These are phyloP conservation scores for Tremellales sp. DNA, from an alignment of 1,284 basidiomycete species.

Conservation along the genomic window DNA sequence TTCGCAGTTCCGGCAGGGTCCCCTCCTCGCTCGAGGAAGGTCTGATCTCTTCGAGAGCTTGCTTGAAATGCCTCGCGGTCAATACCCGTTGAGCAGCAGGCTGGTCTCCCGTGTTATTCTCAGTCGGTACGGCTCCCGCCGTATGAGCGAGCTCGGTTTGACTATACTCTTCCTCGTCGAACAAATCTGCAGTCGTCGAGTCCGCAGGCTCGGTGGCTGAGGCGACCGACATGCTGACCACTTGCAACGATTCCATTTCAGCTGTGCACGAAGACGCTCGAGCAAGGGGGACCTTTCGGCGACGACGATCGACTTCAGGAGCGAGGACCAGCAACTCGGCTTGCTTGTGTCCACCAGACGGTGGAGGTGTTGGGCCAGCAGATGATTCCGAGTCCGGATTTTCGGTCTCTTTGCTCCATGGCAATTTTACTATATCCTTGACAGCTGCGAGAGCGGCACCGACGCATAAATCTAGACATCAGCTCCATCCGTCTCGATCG, in stretches of 20 bases:
- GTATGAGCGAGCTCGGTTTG: no score
- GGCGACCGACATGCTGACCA: no score
- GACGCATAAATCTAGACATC: constrained; percentile 71
- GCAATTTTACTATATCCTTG: constrained; percentile 73
- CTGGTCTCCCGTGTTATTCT: no score
- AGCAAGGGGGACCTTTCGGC: background rate
- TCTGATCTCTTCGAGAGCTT: constrained; percentile 78
- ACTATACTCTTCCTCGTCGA: no score
- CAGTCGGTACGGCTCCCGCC: no score
- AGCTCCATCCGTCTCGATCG: constrained; percentile 13
- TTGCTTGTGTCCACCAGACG: background rate
- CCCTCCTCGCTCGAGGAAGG: constrained; percentile 80
- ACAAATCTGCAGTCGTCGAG: no score
- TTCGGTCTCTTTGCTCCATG: constrained; percentile 55
- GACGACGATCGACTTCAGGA: background rate
- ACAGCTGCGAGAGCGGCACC: constrained; percentile 82
- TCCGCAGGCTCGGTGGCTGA: no score
- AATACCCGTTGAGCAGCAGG: no score
- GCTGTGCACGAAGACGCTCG: background rate
- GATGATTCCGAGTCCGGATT: background rate
- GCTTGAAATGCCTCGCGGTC: constrained; percentile 62
- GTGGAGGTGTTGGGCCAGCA: constrained; percentile 10
- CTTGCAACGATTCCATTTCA: no score
- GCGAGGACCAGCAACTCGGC: background rate
- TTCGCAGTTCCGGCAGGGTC: constrained; percentile 71